Evolutionary conservation across 108 stramenopile species (phyloP), one percentile per base, ranked within the genome.

Genomic region (Fragilariopsis cylindrus): DNA sequence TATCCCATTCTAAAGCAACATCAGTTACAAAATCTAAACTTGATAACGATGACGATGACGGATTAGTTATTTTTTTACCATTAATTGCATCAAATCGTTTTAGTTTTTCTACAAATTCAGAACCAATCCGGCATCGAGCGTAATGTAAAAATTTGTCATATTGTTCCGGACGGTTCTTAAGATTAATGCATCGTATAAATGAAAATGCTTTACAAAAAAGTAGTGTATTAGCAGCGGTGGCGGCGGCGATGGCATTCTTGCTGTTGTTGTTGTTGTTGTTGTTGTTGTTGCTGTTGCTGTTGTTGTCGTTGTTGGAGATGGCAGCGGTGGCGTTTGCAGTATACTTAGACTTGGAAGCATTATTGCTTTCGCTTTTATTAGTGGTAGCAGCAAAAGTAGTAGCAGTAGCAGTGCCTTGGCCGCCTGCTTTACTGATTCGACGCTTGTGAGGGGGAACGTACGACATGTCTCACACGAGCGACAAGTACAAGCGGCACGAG

Each of bases 121-220:
- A 40, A 21, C 58, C 58, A 40, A 60, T 60, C 18, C 30, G 55
- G 19, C 58, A 21, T 16, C 0, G 0, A 30, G 30, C 42, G 11
- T 42, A 19, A 47, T 69, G 46, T 3, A 60, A 12, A 44, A 76
- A 53, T 4, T 16, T n/a, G 0, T 46, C 40, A 70, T 74, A 79
- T 6, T 67, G 71, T 48, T 83, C 78, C 1, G 39, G 53, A 30
- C 82, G 82, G 41, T 66, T 15, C 0, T 49, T 30, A 0, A 83
- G 42, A 57, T 83, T 83, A 70, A 83, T 79, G 58, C 76, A 76
- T 45, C 72, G 60, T 9, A 81, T 77, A 42, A n/a, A 43, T 4
- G 63, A 46, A 68, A 78, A 78, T 16, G 71, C 52, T 5, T 56
- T 47, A 30, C 66, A 76, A 7, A 76, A 74, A 7, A 52, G 40